Conservation (phyloP, 2,329 filamentous ascomycete species). For the Talaromyces rugulosus region DNA sequence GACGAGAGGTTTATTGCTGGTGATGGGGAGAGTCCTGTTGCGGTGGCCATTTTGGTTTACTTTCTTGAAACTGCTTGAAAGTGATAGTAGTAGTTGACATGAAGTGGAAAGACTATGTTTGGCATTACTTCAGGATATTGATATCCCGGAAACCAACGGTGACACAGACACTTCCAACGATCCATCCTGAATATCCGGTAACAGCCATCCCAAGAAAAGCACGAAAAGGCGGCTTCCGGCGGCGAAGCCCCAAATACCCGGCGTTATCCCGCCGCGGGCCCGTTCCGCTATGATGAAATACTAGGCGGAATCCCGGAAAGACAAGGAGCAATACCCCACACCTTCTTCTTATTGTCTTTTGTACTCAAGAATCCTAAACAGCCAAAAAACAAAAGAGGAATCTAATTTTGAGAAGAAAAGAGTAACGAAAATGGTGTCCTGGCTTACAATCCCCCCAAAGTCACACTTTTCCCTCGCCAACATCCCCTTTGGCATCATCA, state of each 20-base stretch:
- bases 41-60: constrained; percentile 10
- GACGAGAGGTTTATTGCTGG: constrained; percentile 30
- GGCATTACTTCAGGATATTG: background rate
- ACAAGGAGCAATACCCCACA: background rate
- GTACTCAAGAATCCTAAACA: background rate
- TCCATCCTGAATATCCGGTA: background rate
- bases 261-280: background rate
- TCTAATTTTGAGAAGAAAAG: background rate
- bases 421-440: constrained; percentile 42
- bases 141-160: background rate
- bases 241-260: background rate
- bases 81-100: background rate
- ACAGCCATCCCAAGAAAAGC: background rate
- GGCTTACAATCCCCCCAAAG: constrained; percentile 56
- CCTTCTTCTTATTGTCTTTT: background rate
- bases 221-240: background rate
- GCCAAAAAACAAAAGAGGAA: background rate
- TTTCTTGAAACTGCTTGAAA: background rate
- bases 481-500: constrained; percentile 79
- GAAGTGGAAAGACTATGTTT: background rate
- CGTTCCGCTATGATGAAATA: background rate
- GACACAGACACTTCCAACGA: background rate
- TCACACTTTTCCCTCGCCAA: constrained; percentile 74
- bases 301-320: background rate
- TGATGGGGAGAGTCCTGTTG: constrained; percentile 15